Evolutionary conservation across 2,329 filamentous ascomycete species (phyloP).

Genomic region (Xylariales sp.): DNA sequence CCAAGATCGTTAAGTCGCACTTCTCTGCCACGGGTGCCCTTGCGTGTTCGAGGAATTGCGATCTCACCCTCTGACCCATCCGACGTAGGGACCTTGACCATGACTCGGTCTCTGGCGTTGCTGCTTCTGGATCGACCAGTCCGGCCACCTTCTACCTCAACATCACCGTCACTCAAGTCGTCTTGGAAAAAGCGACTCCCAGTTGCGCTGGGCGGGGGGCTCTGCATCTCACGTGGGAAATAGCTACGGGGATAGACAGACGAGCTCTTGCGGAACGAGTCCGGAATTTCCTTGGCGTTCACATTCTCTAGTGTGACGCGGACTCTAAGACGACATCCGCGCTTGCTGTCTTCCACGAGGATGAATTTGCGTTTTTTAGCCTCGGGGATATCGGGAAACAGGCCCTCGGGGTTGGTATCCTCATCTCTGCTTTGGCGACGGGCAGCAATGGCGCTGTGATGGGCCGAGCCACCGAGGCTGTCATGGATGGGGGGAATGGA

Average conservation of each 20-base stretch:
- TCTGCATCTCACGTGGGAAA: slow-evolving; percentile 90
- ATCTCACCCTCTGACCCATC: slow-evolving; percentile 72
- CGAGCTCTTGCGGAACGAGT: slow-evolving; percentile 86
- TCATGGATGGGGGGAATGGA: slow-evolving; percentile 32
- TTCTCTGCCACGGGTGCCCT: slow-evolving; percentile 69
- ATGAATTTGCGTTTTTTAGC: slow-evolving; percentile 95
- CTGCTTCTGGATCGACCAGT: slow-evolving; percentile 30
- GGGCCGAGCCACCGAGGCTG: slow-evolving; percentile 32
- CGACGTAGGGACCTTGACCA: slow-evolving; percentile 58
- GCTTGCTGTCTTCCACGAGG: slow-evolving; percentile 83
- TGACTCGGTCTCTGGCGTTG: slow-evolving; percentile 30
- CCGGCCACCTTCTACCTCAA: slow-evolving; percentile 48
- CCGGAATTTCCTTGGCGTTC: slow-evolving; percentile 91
- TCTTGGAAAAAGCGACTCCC: slow-evolving; percentile 72
- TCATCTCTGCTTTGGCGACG: slow-evolving; percentile 29
- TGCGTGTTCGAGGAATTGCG: slow-evolving; percentile 69
- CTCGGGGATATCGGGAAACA: slow-evolving; percentile 86
- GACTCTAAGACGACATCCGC: slow-evolving; percentile 76
- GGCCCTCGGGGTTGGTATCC: slow-evolving; percentile 58
- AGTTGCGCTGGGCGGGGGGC: slow-evolving; percentile 69
- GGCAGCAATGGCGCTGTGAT: slow-evolving; percentile 28
- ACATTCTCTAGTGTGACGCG: slow-evolving; percentile 90
- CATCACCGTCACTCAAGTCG: slow-evolving; percentile 52
- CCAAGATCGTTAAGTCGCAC: slow-evolving; percentile 89
- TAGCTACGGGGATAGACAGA: slow-evolving; percentile 89